Percentiles rank a stretch among this genome's conserved stretches.
Conservation (phyloP, 1,284 basidiomycete species). For the Grifola frondosa region DNA sequence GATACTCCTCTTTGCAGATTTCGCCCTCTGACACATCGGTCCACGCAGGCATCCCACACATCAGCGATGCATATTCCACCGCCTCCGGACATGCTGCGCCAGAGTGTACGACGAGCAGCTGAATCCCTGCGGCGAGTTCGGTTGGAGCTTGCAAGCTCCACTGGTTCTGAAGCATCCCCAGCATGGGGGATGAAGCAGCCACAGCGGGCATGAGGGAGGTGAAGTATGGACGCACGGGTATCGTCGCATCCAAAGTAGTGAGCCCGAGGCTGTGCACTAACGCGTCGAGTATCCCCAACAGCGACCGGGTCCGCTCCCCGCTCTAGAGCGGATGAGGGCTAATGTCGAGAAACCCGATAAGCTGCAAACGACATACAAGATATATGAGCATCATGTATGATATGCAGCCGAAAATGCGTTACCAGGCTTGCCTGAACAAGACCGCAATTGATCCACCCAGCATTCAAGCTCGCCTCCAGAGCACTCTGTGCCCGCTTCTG, state of each 20-base stretch:
- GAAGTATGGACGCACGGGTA: constrained; percentile 49
- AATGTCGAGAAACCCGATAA: constrained; percentile 69
- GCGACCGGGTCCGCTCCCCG: constrained; percentile 50
- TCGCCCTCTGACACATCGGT: constrained; percentile 55
- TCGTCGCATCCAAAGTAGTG: constrained; percentile 46
- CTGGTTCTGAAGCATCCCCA: too few relatives aligned
- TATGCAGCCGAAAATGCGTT: constrained; percentile 20
- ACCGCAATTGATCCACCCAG: constrained; percentile 66
- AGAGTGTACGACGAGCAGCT: constrained; percentile 48
- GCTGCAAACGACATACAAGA: constrained; percentile 34
- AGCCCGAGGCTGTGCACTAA: constrained; percentile 63
- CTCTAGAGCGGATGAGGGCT: constrained; percentile 65
- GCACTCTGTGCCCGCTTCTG: constrained; percentile 65
- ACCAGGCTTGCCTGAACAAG: constrained; percentile 77
- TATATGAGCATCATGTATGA: constrained; percentile 2
- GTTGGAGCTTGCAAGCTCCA: too few relatives aligned
- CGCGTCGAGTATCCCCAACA: constrained; percentile 60
- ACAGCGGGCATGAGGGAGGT: constrained; percentile 41
- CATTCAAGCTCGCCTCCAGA: constrained; percentile 66
- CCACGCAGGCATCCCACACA: constrained; percentile 65
- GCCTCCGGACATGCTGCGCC: constrained; percentile 45
- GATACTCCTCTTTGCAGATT: constrained; percentile 62
- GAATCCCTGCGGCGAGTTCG: constrained; percentile 66
- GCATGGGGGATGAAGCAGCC: too few relatives aligned
- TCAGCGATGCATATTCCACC: constrained; percentile 54